Evolutionary conservation across 768 basidiomycete species (phyloP).

Genomic region (Piloderma croceum): DNA sequence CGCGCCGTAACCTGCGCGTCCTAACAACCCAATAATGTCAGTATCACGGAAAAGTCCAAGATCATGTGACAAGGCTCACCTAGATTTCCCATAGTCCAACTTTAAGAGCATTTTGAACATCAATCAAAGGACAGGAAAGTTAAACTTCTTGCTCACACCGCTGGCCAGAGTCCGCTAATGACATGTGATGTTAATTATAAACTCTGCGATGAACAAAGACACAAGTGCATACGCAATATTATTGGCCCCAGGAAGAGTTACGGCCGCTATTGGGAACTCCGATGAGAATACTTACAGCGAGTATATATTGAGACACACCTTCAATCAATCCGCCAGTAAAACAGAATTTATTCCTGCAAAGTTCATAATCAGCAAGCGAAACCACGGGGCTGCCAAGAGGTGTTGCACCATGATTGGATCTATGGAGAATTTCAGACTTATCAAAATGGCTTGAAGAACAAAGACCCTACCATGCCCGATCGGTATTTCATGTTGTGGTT

Average conservation of each 20-base stretch:
- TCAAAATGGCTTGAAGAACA: background rate
- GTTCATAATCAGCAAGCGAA: no score
- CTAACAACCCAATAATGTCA: conserved; percentile 15
- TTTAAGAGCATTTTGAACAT: no score
- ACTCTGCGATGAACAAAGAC: background rate
- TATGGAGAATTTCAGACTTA: background rate
- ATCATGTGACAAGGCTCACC: conserved; percentile 8
- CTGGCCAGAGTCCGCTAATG: conserved; percentile 43
- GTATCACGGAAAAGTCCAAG: background rate
- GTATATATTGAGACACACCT: background rate
- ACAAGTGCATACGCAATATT: conserved; percentile 26
- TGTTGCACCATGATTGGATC: background rate
- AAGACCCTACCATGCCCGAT: conserved; percentile 25
- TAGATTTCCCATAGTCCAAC: conserved; percentile 51
- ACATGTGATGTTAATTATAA: conserved; percentile 8
- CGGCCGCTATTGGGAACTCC: conserved; percentile 14
- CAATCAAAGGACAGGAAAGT: no score
- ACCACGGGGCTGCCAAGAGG: no score
- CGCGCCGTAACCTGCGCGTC: conserved; percentile 47
- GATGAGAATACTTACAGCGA: background rate
- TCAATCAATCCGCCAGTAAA: conserved; percentile 39
- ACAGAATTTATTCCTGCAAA: conserved; percentile 38
- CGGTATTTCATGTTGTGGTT: conserved; percentile 39
- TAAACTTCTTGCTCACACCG: conserved; percentile 17
- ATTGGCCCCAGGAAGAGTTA: conserved; percentile 31